Evolutionary conservation across 2,329 filamentous ascomycete species (phyloP).

Genomic region (Cryoendolithus antarcticus): DNA sequence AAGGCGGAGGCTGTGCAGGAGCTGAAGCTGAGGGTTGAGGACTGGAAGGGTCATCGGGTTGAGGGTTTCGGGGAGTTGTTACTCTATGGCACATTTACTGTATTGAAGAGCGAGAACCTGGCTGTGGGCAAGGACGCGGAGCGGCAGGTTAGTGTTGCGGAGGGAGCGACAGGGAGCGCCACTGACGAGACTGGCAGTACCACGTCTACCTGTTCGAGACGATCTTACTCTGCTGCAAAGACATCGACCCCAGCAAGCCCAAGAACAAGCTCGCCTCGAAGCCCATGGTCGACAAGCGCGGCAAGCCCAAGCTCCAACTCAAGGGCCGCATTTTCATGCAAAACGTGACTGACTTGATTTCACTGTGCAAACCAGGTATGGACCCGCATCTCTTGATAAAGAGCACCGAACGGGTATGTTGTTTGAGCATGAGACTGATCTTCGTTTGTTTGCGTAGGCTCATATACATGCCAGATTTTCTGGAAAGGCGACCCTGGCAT

Average conservation of each 20-base stretch:
- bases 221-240: conserved; percentile 94
- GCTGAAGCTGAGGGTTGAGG: conserved; percentile 70
- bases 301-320: conserved; percentile 68
- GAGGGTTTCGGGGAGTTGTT: conserved; percentile 85
- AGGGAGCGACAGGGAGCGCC: not conserved
- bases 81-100: conserved; percentile 79
- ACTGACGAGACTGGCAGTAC: conserved; percentile 46
- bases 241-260: conserved; percentile 71
- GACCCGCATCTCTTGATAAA: conserved; percentile 11
- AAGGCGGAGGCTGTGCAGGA: conserved; percentile 74
- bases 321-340: conserved; percentile 99
- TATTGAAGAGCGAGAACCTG: conserved; percentile 51
- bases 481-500: conserved; percentile 96
- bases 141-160: conserved; percentile 56
- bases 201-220: conserved; percentile 95
- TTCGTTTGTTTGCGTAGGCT: conserved; percentile 42
- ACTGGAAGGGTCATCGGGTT: conserved; percentile 90
- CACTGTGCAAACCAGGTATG: conserved; percentile 74
- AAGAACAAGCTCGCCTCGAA: conserved; percentile 65
- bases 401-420: conserved; percentile 18
- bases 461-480: conserved; percentile 92
- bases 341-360: conserved; percentile 91
- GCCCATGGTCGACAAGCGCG: conserved; percentile 54
- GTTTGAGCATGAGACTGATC: conserved; percentile 10
- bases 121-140: conserved; percentile 61